Conservation (phyloP, 1,284 basidiomycete genomes). For the Ustilago loliicola region DNA sequence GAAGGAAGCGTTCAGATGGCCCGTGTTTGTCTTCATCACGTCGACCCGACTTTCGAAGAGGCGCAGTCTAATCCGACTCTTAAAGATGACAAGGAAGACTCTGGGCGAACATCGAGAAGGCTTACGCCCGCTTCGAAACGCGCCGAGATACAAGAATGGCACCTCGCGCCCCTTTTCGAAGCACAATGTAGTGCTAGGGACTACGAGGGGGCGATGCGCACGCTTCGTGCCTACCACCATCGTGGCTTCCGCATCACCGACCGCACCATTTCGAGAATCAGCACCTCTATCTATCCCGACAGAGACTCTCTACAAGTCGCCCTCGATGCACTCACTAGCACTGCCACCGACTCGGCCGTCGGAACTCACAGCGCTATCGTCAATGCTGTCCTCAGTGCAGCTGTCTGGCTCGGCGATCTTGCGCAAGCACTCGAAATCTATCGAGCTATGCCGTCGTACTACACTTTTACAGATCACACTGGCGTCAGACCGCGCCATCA, state of each 20-base stretch:
- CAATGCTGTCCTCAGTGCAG: slow-evolving; percentile 47
- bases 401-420: slow-evolving; percentile 32
- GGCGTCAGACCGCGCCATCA: not conserved
- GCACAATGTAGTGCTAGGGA: slow-evolving; percentile 44
- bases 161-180: slow-evolving; percentile 58
- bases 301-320: slow-evolving; percentile 24
- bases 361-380: slow-evolving; percentile 33
- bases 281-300: slow-evolving; percentile 30
- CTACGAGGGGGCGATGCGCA: slow-evolving; percentile 45
- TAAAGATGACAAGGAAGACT: not conserved
- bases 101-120: not conserved
- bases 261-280: slow-evolving; percentile 24
- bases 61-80: not conserved
- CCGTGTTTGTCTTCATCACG: slow-evolving; percentile 20
- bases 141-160: slow-evolving; percentile 53
- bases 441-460: slow-evolving; percentile 18
- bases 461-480: not conserved
- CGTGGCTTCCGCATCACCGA: slow-evolving; percentile 20
- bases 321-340: slow-evolving; percentile 15
- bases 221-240: slow-evolving; percentile 18
- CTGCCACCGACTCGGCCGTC: slow-evolving; percentile 9
- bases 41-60: slow-evolving; percentile 22
- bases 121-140: slow-evolving; percentile 4
- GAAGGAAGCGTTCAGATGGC: slow-evolving; percentile 48
- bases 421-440: slow-evolving; percentile 48